These are phyloP conservation scores for Botrytis porri DNA, from an alignment of 2,329 filamentous ascomycete genomes.

Conservation along the genomic window DNA sequence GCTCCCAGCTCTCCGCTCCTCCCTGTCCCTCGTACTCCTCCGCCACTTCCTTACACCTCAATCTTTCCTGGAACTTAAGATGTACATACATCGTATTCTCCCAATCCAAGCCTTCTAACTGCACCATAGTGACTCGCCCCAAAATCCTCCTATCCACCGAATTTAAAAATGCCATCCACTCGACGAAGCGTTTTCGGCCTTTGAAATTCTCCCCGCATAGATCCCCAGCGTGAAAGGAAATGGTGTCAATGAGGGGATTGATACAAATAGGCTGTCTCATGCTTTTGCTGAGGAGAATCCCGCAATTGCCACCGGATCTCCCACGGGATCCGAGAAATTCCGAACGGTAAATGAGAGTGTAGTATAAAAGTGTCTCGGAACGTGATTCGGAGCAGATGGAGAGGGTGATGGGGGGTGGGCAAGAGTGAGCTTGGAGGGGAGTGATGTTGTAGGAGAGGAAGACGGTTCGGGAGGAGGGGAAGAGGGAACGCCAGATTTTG, in stretches of 20 bases:
- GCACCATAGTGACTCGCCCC: background rate
- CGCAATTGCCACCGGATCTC: background rate
- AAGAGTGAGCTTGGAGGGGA: background rate
- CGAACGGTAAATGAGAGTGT: slow-evolving; percentile 6
- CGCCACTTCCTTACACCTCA: slow-evolving; percentile 2
- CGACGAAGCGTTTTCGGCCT: background rate
- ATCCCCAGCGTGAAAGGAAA: background rate
- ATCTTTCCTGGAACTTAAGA: slow-evolving; percentile 5
- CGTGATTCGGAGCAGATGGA: slow-evolving; percentile 12
- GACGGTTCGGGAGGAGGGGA: slow-evolving; percentile 5
- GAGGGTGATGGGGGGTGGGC: slow-evolving; percentile 3
- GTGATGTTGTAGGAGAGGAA: background rate
- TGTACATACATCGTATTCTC: slow-evolving; percentile 11
- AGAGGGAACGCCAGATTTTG: slow-evolving; percentile 14
- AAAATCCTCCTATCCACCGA: background rate
- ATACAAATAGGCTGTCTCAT: slow-evolving; percentile 17
- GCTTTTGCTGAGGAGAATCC: background rate
- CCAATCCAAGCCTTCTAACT: slow-evolving; percentile 12
- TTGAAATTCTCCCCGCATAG: background rate
- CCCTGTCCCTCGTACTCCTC: slow-evolving; percentile 15
- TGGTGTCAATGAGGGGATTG: background rate
- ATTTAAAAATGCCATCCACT: slow-evolving; percentile 9
- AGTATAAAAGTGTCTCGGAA: slow-evolving; percentile 13
- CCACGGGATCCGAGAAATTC: background rate
- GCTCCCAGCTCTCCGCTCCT: slow-evolving; percentile 3